phyloP scores from a whole-genome alignment of 2,329 filamentous ascomycete genomes.

The Claviceps sp. region DNA sequence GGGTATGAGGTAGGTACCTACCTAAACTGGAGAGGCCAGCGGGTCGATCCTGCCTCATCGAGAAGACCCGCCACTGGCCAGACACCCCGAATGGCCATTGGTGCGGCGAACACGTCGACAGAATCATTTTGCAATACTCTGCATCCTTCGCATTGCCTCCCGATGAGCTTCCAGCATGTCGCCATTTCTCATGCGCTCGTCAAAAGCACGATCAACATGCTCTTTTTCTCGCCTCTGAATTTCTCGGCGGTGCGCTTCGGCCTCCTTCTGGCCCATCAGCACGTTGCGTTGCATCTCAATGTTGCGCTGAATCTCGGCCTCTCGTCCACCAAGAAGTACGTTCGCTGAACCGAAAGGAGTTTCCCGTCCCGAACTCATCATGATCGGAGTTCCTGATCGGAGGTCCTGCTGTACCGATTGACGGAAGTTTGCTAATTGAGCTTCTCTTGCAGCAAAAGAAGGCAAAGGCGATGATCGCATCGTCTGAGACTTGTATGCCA shows the following conservation, averaged over 20 bases:
- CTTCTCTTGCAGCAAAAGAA: constrained; percentile 34
- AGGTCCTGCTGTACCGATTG: constrained; percentile 51
- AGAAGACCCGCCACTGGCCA: background rate
- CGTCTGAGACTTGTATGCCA: constrained; percentile 40
- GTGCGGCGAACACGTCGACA: background rate
- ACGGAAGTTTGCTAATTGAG: constrained; percentile 53
- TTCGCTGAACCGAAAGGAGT: constrained; percentile 23
- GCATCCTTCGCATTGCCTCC: constrained; percentile 69
- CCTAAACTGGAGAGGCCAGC: constrained; percentile 1
- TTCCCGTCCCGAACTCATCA: constrained; percentile 22
- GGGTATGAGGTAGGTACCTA: too few species aligned
- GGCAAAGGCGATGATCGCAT: constrained; percentile 31
- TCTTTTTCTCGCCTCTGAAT: constrained; percentile 43
- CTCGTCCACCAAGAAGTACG: constrained; percentile 21
- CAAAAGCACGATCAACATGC: constrained; percentile 48
- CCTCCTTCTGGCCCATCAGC: constrained; percentile 49
- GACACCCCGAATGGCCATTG: background rate
- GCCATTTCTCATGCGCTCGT: constrained; percentile 62
- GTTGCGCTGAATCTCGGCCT: constrained; percentile 29
- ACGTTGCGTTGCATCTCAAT: constrained; percentile 41
- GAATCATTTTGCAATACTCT: constrained; percentile 23
- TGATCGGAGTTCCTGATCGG: constrained; percentile 25
- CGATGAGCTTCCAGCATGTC: constrained; percentile 65
- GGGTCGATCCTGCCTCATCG: background rate
- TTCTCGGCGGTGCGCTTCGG: constrained; percentile 46